Evolutionary conservation across 192 early-diverging fungal species (phyloP), one percentile per base, ranked within the genome.

Genomic region (Ambispora gerdemannii): DNA sequence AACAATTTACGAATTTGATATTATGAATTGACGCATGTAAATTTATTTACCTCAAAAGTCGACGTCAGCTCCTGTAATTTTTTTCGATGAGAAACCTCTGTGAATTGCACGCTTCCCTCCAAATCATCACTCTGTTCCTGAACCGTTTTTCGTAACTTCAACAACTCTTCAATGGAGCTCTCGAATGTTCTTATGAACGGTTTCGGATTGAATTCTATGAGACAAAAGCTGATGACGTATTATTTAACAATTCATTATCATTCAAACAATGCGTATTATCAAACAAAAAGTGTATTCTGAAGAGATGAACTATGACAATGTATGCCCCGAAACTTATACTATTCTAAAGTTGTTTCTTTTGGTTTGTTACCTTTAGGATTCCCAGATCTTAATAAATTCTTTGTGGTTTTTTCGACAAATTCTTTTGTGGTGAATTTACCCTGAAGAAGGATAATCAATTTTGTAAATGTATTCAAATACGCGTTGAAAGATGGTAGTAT

Each of bases 181-280:
- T 99, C 95, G 77, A 96, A 97, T 19, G 87, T 91, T 33, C 93
- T 82, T 53, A 96, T 95, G 75, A 97, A 94, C 1, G 92, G 92
- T 71, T 93, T 92, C 47, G 94, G 89, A 78, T 98, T 93, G 51
- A 96, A 92, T 25, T 82, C 86, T 78, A 72, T 38, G 43, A 74
- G 72, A 56, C 63, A 70, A 43, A 43, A 43, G 38, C 38, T 43
- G 38, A n/a, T n/a, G n/a, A 56, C 55, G 28, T 75, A 74, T 67
- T 71, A 53, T 32, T 71, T 76, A 67, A 73, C 71, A 20, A 66
- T 72, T 2, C 76, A 68, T 71, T 74, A 49, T 62, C 47, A 36
- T 74, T 10, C 43, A 19, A 27, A 17, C 50, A 53, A 31, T 55
- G 36, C 22, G 63, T 22, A 15, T 20, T 19, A 62, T 20, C 17